Conservation (phyloP, 495 filamentous ascomycete genomes). For the Ramalina peruviana region DNA sequence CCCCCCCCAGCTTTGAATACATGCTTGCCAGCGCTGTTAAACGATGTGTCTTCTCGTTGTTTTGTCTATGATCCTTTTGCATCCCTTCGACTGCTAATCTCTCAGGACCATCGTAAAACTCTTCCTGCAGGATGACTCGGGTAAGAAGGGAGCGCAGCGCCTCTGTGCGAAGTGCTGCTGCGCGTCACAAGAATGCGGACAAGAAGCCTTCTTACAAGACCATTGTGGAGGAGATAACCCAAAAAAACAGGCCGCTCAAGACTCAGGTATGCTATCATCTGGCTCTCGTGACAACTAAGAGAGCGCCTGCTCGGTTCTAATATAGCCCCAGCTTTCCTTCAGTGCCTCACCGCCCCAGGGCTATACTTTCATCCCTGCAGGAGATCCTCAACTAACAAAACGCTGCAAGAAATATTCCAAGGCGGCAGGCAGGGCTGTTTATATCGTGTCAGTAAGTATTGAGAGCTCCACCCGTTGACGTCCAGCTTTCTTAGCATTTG, state of each 20-base stretch:
- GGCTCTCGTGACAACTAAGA: too few relatives aligned
- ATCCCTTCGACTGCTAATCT: too few relatives aligned
- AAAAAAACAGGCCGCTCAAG: slow-evolving; percentile 45
- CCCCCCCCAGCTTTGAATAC: too few relatives aligned
- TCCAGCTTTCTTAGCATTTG: slow-evolving; percentile 2
- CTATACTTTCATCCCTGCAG: slow-evolving; percentile 72
- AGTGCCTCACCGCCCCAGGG: slow-evolving; percentile 51
- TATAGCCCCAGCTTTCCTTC: slow-evolving; percentile 29
- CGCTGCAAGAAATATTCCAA: slow-evolving; percentile 70
- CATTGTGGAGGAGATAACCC: slow-evolving; percentile 41
- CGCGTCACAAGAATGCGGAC: slow-evolving; percentile 8
- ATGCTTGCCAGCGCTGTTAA: too few relatives aligned
- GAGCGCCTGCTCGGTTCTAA: slow-evolving; percentile 12
- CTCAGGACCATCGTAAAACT: too few relatives aligned
- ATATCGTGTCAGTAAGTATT: slow-evolving; percentile 58
- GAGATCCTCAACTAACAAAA: slow-evolving; percentile 59
- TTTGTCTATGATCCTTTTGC: too few relatives aligned
- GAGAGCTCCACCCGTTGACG: background rate
- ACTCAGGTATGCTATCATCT: slow-evolving; percentile 34
- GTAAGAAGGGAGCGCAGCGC: slow-evolving; percentile 5
- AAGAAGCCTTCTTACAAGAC: slow-evolving; percentile 39
- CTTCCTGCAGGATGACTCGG: background rate
- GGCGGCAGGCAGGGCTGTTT: slow-evolving; percentile 49
- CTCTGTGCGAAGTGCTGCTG: slow-evolving; percentile 7
- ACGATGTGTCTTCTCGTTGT: too few relatives aligned